Evolutionary conservation across 1,284 basidiomycete species (phyloP).

Genomic region (Sutorius eximius): DNA sequence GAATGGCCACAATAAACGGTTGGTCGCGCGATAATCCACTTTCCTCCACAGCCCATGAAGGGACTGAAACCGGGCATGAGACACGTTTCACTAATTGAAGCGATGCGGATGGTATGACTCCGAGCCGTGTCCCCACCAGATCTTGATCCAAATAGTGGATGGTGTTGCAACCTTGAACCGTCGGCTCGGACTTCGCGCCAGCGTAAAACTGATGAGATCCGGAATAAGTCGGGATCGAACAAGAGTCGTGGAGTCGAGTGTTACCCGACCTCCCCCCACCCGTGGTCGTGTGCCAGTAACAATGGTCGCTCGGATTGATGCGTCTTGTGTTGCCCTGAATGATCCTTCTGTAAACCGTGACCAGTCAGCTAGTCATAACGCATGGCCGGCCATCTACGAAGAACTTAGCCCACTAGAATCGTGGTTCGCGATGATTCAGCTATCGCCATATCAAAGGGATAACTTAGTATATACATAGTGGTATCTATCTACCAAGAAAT

Average conservation of each 20-base stretch:
- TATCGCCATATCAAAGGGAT: too few species aligned
- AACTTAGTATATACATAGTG: background rate
- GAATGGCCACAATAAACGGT: background rate
- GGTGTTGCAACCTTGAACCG: background rate
- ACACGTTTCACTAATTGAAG: background rate
- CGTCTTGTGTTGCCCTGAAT: background rate
- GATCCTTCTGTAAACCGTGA: background rate
- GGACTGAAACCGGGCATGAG: background rate
- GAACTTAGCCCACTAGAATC: background rate
- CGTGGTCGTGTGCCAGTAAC: background rate
- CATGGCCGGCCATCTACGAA: background rate
- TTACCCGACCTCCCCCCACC: background rate
- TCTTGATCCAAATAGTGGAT: background rate
- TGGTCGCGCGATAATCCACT: background rate
- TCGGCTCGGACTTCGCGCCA: background rate
- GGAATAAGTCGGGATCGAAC: background rate
- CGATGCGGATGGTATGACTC: background rate
- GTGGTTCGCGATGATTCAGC: background rate
- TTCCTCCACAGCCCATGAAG: background rate
- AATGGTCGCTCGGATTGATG: background rate
- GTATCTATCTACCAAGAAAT: background rate
- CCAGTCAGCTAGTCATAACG: too few species aligned
- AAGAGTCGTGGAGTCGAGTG: background rate
- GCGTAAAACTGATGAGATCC: background rate
- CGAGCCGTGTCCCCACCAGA: background rate